Evolutionary conservation across 2,329 filamentous ascomycete species (phyloP).

Genomic region (Macrophomina tecta): DNA sequence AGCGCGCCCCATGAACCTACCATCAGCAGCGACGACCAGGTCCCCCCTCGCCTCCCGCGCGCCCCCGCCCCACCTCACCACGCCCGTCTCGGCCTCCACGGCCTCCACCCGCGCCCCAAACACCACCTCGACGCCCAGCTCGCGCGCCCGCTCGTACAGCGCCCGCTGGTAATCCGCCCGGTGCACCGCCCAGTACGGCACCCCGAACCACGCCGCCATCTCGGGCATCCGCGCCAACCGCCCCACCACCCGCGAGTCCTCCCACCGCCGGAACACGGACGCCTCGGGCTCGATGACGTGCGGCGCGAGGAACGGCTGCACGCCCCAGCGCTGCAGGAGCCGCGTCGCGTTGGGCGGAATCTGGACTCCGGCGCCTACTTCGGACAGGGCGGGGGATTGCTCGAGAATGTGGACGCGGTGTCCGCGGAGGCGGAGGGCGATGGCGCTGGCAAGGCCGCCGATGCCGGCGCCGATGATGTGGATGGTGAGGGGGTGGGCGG

Average conservation of each 20-base stretch:
- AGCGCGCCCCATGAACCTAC: constrained; percentile 56
- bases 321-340: constrained; percentile 54
- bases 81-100: constrained; percentile 28
- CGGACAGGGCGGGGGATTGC: constrained; percentile 40
- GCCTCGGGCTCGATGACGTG: constrained; percentile 47
- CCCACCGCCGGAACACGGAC: constrained; percentile 59
- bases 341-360: constrained; percentile 41
- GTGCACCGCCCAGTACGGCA: constrained; percentile 36
- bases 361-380: constrained; percentile 32
- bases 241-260: constrained; percentile 53
- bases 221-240: constrained; percentile 60
- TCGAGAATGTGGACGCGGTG: constrained; percentile 44
- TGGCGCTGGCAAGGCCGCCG: constrained; percentile 32
- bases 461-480: constrained; percentile 32
- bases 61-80: constrained; percentile 45
- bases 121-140: constrained; percentile 32
- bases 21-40: constrained; percentile 35
- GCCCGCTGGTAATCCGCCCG: constrained; percentile 34
- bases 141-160: constrained; percentile 31
- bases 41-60: constrained; percentile 43
- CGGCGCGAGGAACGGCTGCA: constrained; percentile 37
- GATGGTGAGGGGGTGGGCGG: constrained; percentile 17
- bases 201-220: constrained; percentile 42
- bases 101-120: constrained; percentile 29
- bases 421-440: constrained; percentile 30